Evolutionary conservation across 1,284 basidiomycete species (phyloP), one percentile per base, ranked within the genome.

Genomic region (Marasmius fiardii): DNA sequence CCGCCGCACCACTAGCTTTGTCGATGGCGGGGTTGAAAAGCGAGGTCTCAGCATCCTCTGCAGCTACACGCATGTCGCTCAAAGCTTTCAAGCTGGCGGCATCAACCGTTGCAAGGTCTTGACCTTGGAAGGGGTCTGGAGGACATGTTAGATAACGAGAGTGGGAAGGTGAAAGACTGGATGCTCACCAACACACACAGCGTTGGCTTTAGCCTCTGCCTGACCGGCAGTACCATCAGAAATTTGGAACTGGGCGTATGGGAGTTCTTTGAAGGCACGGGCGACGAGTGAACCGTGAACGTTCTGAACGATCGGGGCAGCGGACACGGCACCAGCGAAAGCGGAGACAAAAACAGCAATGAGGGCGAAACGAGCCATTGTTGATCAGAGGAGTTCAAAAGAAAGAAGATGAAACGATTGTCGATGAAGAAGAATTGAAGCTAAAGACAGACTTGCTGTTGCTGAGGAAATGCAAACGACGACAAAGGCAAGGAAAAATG

Each of bases 211-310:
- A 0, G 74, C 73, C 51, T 68, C 54, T 0, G 76, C 76, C 43
- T 72, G 67, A 4, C 77, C 77, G 10, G 67, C 74, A 10, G 68
- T 66, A 26, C 75, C 75, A 59, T 74, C 71, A 2, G 76, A 78
- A 54, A 80, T 79, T 64, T 79, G 77, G 73, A 80, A 77, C 37
- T 69, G 65, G 21, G 69, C 65, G 57, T 77, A 77, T 60, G 73
- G 76, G 56, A 18, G 24, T 33, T 65, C 53, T n/a, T 58, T 62
- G 56, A 64, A 66, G 7, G 60, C 54, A 47, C 33, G 52, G 39
- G 50, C 52, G 41, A 48, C 55, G 43, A 55, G 45, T 35, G 54
- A 62, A 18, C 54, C 35, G 14, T 53, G 51, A 31, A 34, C 44
- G n/a, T n/a, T n/a, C n/a, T n/a, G n/a, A 16, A 54, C 60, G 52